phyloP scores from a whole-genome alignment of 805 yeast species.

The Kuraishia floccosa region DNA sequence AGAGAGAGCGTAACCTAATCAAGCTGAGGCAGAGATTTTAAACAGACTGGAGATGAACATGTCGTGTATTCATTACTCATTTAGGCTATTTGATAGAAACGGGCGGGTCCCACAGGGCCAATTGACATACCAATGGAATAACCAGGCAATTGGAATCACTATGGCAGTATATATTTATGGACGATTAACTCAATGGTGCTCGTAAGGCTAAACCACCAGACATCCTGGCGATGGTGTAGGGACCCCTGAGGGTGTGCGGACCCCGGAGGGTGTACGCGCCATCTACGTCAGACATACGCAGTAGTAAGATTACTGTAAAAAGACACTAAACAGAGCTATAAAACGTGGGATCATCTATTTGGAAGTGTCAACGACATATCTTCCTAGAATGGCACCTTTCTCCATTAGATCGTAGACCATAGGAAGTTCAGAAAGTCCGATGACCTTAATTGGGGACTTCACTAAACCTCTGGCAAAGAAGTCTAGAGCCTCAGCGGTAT shows the following conservation, averaged over 20 bases:
- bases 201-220: no score
- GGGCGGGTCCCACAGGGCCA: neutral
- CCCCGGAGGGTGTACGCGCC: neutral
- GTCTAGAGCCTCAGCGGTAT: slow-evolving; percentile 46
- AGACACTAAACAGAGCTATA: slow-evolving; percentile 7
- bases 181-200: no score
- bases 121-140: neutral
- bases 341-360: slow-evolving; percentile 10
- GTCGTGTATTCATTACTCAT: neutral
- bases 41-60: no score
- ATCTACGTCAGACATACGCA: neutral
- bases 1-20: slow-evolving; percentile 14
- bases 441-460: slow-evolving; percentile 42
- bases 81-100: neutral
- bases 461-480: slow-evolving; percentile 41
- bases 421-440: slow-evolving; percentile 39
- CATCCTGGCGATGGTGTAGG: no score
- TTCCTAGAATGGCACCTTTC: slow-evolving; percentile 50
- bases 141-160: neutral
- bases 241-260: neutral
- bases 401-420: slow-evolving; percentile 42
- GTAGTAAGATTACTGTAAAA: slow-evolving; percentile 4
- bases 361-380: slow-evolving; percentile 52
- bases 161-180: no score
- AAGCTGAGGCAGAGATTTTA: neutral